Base-by-base conservation (phyloP, 1,139 yeast genomes). In the Debaryomyces coudertii region DNA sequence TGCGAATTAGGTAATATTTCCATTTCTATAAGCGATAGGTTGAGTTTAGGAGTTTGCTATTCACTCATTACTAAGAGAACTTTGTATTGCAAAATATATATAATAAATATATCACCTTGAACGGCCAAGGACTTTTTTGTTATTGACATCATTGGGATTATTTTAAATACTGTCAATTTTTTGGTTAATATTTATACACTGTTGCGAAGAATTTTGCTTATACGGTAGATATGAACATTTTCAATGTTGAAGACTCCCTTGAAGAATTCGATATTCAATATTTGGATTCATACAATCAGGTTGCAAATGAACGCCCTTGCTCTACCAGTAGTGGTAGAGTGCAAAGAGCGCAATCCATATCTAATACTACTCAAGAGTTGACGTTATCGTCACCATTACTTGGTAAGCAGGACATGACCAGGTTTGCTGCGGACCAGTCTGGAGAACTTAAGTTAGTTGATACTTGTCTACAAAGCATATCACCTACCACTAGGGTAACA, bases 261-360 rank as follows among this genome's bases (percentile, higher is more conserved):
- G 63, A 59, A 34, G 63, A 61, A 44, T 58, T 61, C 46, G 60
- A 57, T 44, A 41, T 50, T 18, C 45, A 53, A 14, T 57, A 58
- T 45, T 48, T 53, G 40, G 61, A 58, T 43, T 54, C 59, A n/a
- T 58, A 60, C 45, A 55, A 56, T 36, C 60, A 55, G 43, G 46
- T 44, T 23, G 36, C 49, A 18, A 45, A 31, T 31, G 34, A 28
- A 18, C 12, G 22, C 9, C 22, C 14, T 31, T 4, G 12, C 18
- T 12, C 35, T 33, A 9, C 25, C 28, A 29, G 18, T 5, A 20
- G 22, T 18, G n/a, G 11, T 11, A 28, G 16, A 16, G 6, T 9
- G 4, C 24, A 28, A 6, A n/a, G 46, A 31, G 15, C 39, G n/a
- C 36, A 42, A 9, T 44, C 51, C 7, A 39, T 46, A 7, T 39